Base-by-base conservation (phyloP, 176 grass and related monocot genomes). In the Triticum dicoccoides region DNA sequence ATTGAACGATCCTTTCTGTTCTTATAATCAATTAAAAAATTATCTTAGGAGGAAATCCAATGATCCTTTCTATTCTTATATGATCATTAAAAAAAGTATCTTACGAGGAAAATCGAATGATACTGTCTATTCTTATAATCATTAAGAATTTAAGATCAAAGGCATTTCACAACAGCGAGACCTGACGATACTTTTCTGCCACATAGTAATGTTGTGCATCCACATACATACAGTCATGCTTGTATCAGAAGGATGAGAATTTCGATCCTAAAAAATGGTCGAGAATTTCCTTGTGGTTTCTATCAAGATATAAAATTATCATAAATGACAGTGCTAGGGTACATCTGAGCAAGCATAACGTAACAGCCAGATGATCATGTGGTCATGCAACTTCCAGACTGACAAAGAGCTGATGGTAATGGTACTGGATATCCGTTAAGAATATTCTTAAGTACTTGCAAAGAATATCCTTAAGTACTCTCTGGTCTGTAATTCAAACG, bases 291-390 rank as follows among this genome's bases (percentile, higher is more conserved):
- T 41, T 41, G 39, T 41, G 11, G 25, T 65, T 65, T 73, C 72
- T 82, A 44, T 62, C 6, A 67, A 35, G 68, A 78, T 41, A 84
- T 14, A 41, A 75, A 85, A 66, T 45, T 76, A 34, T n/a, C 14
- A 7, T 9, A 44, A 85, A 82, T 33, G 32, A 17, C 65, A 21
- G 54, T 12, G 84, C 71, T 70, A 20, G n/a, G 30, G 25, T 39
- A 79, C 29, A 65, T 54, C n/a, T 54, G 11, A 71, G 67, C 15
- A 61, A 23, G 14, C 58, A 83, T 77, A 45, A 32, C 47, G 20
- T 88, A 77, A 39, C 27, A 71, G 65, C 35, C 21, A 78, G 37
- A 56, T 65, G 14, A 75, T 25, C 44, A 10, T 54, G 69, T 56
- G 30, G 39, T 39, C 39, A 65, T 52, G 25, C 25, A 20, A 75